Base-by-base conservation (phyloP, 2,329 filamentous ascomycete genomes). In the Arachnomyces sp. region DNA sequence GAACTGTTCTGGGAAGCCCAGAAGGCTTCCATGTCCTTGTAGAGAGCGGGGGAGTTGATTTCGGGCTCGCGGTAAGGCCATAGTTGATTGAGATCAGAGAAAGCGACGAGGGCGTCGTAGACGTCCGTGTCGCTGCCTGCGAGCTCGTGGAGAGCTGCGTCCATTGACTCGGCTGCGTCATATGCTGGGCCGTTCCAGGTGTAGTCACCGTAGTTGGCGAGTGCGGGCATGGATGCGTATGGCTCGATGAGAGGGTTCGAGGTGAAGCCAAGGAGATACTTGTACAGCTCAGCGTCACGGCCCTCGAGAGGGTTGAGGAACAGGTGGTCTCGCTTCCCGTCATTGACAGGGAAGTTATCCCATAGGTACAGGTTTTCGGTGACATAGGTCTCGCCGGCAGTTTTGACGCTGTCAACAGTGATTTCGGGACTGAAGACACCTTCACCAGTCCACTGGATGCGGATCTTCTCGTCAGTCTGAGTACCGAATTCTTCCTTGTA, bases 261-360 rank as follows among this genome's bases (percentile, higher is more conserved):
- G 16, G 49, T 52, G 34, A 52, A 52, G 15, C 50, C 49, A 7
- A 52, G 32, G 12, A 52, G 25, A 28, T 52, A 36, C 39, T 52
- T 47, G 32, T 52, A 48, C 6, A 52, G 40, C 8, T 44, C 39
- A 2, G 47, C 17, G 14, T 38, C 42, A 18, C 50, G 50, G 25
- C 41, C 44, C n/a, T 37, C 50, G 7, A 52, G 43, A 2, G 50
- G 50, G 39, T 52, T 52, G n/a, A 52, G 46, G 42, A 52, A 52
- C 2, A 52, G 38, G 3, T 45, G 49, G 28, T 49, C 33, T n/a
- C 45, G 47, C 20, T 43, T 49, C 16, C 40, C 47, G 14, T 52
- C 50, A 33, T 52, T 52, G 13, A 52, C 50, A n/a, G 50, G 50
- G 43, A 52, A 52, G 25, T 52, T 52, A 31, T 52, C 49, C 50